These are phyloP conservation scores for Acacia melanoxylon DNA, from an alignment of 306 rosid genomes.

Conservation along the genomic window DNA sequence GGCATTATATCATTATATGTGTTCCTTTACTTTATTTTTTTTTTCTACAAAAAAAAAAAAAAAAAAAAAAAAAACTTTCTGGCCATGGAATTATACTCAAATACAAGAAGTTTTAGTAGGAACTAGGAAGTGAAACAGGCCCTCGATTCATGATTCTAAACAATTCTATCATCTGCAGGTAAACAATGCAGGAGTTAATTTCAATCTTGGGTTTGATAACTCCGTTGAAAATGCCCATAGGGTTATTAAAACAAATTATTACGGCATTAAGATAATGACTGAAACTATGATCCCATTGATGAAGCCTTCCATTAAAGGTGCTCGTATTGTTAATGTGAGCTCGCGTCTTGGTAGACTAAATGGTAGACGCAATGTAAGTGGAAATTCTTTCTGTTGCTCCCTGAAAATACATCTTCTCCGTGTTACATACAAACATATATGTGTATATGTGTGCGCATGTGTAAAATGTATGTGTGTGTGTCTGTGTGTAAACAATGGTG, in stretches of 20 bases:
- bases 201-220: slow-evolving; percentile 77
- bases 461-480: neutral
- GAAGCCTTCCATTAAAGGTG: slow-evolving; percentile 71
- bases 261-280: slow-evolving; percentile 71
- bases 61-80: neutral
- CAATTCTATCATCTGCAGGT: slow-evolving; percentile 47
- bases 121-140: neutral
- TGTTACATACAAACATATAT: neutral
- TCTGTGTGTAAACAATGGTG: neutral
- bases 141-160: slow-evolving; percentile 24
- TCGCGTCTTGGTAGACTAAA: slow-evolving; percentile 79
- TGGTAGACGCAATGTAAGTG: slow-evolving; percentile 79
- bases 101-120: neutral
- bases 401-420: neutral
- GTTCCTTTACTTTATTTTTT: neutral
- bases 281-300: slow-evolving; percentile 86
- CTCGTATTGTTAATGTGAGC: slow-evolving; percentile 82
- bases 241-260: slow-evolving; percentile 78
- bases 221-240: slow-evolving; percentile 62
- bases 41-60: no score
- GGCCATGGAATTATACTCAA: neutral
- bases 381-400: neutral
- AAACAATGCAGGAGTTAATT: slow-evolving; percentile 88
- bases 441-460: neutral
- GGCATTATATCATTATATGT: neutral